A percentile compares a stretch with the other conserved stretches of the same genome.
phyloP scores from a whole-genome alignment of 805 yeast genomes.

The Cyberlindnera xishuangbannaensis region DNA sequence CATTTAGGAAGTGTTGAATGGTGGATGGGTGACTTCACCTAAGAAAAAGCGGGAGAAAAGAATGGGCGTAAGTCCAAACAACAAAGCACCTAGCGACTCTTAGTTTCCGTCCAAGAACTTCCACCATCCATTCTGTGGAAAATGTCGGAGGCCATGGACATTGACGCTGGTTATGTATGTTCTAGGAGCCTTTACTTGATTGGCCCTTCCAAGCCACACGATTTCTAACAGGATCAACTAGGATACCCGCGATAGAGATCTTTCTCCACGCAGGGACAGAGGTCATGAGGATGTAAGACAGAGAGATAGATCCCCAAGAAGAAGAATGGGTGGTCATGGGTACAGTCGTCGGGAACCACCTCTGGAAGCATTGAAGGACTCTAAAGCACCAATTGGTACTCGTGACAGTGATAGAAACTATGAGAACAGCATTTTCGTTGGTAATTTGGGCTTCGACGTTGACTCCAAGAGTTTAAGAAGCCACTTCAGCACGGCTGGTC shows the following conservation, averaged over 20 bases:
- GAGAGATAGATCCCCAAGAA: conserved; percentile 26
- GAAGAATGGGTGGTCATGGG: conserved; percentile 21
- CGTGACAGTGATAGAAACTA: conserved; percentile 50
- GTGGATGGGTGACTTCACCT: too few species aligned
- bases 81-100: too few species aligned
- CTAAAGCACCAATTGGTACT: conserved; percentile 20
- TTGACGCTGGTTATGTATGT: conserved; percentile 32
- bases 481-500: conserved; percentile 54
- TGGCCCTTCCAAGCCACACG: not conserved
- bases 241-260: conserved; percentile 25
- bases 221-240: conserved; percentile 1
- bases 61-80: too few species aligned
- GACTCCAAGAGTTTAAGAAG: conserved; percentile 55
- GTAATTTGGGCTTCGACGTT: conserved; percentile 64
- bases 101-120: too few species aligned
- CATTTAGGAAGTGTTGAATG: too few species aligned
- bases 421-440: conserved; percentile 64
- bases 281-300: conserved; percentile 17
- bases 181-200: too few species aligned
- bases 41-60: too few species aligned
- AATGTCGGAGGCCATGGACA: conserved; percentile 57
- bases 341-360: conserved; percentile 11
- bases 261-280: conserved; percentile 14
- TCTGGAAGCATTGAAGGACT: conserved; percentile 28
- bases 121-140: too few species aligned